Conservation (phyloP, 352 stramenopile genomes). For the Globisporangium sylvaticum region DNA sequence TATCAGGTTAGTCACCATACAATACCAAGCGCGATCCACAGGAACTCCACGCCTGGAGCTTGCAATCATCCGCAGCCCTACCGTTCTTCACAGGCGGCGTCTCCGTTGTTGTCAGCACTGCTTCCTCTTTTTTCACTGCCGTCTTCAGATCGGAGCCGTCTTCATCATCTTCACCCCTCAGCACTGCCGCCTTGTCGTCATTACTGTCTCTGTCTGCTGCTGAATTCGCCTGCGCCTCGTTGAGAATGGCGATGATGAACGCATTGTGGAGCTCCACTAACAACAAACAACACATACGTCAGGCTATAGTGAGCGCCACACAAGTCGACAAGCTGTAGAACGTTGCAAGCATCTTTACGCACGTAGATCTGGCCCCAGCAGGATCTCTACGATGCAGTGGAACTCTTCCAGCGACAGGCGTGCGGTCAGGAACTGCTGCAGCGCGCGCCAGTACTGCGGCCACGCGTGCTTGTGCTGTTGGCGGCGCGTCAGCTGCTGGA, state of each 20-base stretch:
- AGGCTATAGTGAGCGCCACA: no score
- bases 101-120: not conserved
- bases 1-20: not conserved
- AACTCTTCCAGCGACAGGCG: slow-evolving; percentile 55
- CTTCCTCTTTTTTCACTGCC: not conserved
- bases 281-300: not conserved
- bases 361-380: slow-evolving; percentile 40
- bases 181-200: not conserved
- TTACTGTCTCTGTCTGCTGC: not conserved
- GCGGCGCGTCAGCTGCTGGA: slow-evolving; percentile 50
- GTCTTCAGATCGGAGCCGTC: not conserved
- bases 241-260: slow-evolving; percentile 54
- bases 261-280: slow-evolving; percentile 51
- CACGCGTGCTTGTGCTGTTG: slow-evolving; percentile 35
- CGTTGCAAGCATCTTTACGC: not conserved
- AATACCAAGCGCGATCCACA: not conserved
- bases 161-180: not conserved
- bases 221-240: slow-evolving; percentile 19
- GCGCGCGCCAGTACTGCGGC: slow-evolving; percentile 54
- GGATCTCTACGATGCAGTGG: slow-evolving; percentile 35
- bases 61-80: not conserved
- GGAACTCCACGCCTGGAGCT: not conserved
- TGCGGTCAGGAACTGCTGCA: slow-evolving; percentile 54
- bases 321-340: not conserved
- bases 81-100: not conserved